Evolutionary conservation across 129 eudicot species (phyloP), one percentile per base, ranked within the genome.

Genomic region (Cynara cardunculus): DNA sequence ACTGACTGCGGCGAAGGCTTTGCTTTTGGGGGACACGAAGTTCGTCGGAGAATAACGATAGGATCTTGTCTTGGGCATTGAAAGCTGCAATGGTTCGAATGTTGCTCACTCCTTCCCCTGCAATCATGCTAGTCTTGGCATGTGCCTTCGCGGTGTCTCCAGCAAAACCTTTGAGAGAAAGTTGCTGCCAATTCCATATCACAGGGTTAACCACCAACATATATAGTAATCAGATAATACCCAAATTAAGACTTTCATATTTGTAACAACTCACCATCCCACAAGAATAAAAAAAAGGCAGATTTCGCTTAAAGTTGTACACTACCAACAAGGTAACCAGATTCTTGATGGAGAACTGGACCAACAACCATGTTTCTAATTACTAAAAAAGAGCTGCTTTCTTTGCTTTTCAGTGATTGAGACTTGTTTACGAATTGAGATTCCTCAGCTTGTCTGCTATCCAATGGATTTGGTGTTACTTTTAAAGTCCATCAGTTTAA

Each of bases 61-160:
- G 90, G 71, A 94, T 89, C 71, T 92, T 94, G 37, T 90, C 92
- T 78, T 94, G 98, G 72, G 98, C 97, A 53, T 94, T 94, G 82
- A 94, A 94, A 22, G 98, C 98, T 21, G 98, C 98, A 13, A 94
- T 93, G 1, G 98, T 94, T 56, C 98, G 84, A 32, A 94, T 94
- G 87, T 94, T 94, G 94, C 98, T 94, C 10, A 94, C 98, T 61
- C 97, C 98, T 73, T 94, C 98, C 65, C 98, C 98, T 2, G 98
- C 98, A 13, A 94, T 94, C 98, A 94, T 94, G 88, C 99, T 95
- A 11, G 99, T 95, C 69, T 95, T 95, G 7, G 99, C 99, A 77
- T 95, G 97, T 21, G 97, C 99, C 77, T 95, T 95, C 19, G 99
- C 97, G 5, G 97, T 95, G 91, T 95, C 99, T 71, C 99, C 99